These are phyloP conservation scores for Arctium lappa DNA, from an alignment of 129 eudicot genomes.

Conservation along the genomic window DNA sequence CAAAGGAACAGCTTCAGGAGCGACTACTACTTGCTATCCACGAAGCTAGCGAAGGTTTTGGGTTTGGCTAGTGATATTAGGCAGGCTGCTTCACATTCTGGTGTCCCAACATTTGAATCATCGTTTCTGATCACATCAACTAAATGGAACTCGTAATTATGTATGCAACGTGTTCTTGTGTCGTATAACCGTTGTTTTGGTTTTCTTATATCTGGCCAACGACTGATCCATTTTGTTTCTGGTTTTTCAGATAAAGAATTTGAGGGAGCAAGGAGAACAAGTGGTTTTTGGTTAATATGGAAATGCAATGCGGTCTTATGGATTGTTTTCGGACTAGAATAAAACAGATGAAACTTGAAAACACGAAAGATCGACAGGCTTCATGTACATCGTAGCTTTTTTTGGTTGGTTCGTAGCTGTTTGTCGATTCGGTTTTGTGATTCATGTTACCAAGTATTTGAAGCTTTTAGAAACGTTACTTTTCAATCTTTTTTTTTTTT, in stretches of 20 bases:
- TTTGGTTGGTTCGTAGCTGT: constrained; percentile 18
- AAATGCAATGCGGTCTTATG: neutral
- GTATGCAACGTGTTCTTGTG: neutral
- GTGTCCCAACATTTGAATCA: neutral
- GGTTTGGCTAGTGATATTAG: constrained; percentile 53
- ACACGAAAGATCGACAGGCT: constrained; percentile 9
- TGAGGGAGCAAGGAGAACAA: neutral
- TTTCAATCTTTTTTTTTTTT: neutral
- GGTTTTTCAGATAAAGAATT: neutral
- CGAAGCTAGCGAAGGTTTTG: constrained; percentile 99
- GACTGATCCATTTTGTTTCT: neutral
- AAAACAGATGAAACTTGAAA: constrained; percentile 23
- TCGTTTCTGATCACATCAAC: neutral
- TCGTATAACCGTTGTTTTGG: neutral
- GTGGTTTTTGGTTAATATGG: constrained; percentile 10
- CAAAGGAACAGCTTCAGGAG: constrained; percentile 93
- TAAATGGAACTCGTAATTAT: neutral
- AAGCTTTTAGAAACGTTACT: constrained; percentile 19
- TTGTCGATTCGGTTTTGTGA: constrained; percentile 9
- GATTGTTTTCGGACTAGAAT: constrained; percentile 26
- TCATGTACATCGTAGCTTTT: constrained; percentile 22
- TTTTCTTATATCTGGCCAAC: neutral
- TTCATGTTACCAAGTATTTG: constrained; percentile 17
- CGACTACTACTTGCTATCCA: constrained; percentile 92
- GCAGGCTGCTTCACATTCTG: neutral